These are phyloP conservation scores for Pyrenula aspistea DNA, from an alignment of 495 filamentous ascomycete genomes.

Conservation along the genomic window DNA sequence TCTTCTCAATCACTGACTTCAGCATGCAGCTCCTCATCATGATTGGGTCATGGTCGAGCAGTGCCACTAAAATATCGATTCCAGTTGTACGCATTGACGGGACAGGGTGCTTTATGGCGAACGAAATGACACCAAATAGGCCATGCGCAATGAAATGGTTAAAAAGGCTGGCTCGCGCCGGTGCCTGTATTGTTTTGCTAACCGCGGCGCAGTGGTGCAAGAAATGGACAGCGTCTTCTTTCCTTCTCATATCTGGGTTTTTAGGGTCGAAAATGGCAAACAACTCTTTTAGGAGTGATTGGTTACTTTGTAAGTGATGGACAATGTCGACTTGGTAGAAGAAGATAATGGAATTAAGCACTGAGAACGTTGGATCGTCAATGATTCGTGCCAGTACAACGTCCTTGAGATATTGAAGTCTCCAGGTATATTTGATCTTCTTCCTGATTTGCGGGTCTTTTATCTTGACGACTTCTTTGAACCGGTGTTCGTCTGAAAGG, in stretches of 20 bases:
- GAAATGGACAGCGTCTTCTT: conserved; percentile 90
- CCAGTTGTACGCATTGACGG: conserved; percentile 81
- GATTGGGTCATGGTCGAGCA: conserved; percentile 90
- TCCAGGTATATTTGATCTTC: conserved; percentile 94
- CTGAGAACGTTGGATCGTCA: conserved; percentile 94
- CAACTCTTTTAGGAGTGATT: conserved; percentile 68
- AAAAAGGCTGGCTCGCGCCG: conserved; percentile 67
- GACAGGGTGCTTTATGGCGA: conserved; percentile 73
- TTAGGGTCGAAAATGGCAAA: conserved; percentile 73
- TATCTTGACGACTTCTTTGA: conserved; percentile 92
- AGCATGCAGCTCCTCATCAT: conserved; percentile 92
- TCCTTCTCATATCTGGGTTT: conserved; percentile 52
- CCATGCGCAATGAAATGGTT: conserved; percentile 81
- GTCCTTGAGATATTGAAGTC: conserved; percentile 95
- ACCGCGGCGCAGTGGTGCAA: conserved; percentile 94
- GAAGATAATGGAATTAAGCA: conserved; percentile 95
- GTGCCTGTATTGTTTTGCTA: conserved; percentile 84
- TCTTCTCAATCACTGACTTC: conserved; percentile 76
- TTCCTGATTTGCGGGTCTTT: conserved; percentile 65
- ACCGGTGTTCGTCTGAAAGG: conserved; percentile 74
- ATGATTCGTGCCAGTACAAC: conserved; percentile 92
- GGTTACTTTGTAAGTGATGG: conserved; percentile 74
- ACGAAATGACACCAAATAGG: conserved; percentile 81
- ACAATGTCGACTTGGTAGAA: conserved; percentile 98
- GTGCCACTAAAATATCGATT: conserved; percentile 82